Conservation (phyloP, 345 rosid genomes). For the Pelargonium nanum region DNA sequence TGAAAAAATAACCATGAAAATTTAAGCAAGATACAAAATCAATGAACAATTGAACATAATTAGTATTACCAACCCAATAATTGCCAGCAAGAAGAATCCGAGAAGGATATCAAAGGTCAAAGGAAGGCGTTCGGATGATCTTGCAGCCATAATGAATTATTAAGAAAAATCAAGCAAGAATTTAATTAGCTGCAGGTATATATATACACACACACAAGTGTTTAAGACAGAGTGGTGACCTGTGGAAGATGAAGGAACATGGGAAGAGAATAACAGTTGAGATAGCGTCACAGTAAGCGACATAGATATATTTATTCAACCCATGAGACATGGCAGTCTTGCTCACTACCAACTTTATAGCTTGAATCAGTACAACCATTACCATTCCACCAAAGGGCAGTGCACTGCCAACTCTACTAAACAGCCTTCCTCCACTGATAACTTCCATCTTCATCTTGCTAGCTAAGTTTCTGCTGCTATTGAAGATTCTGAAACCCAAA, state of each 20-base stretch:
- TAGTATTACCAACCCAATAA: conserved; percentile 28
- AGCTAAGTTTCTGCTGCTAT: no score
- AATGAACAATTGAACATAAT: no score
- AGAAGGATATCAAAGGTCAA: conserved; percentile 19
- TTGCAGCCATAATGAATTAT: conserved; percentile 5
- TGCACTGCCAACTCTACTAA: background rate
- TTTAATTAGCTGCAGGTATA: background rate
- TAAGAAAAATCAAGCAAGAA: background rate
- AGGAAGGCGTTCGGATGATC: conserved; percentile 20
- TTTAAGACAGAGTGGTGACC: conserved; percentile 12
- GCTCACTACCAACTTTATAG: conserved; percentile 13
- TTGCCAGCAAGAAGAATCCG: conserved; percentile 32
- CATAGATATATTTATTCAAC: conserved; percentile 29
- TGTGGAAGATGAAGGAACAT: conserved; percentile 26
- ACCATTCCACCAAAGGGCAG: background rate
- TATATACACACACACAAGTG: background rate
- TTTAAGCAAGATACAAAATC: background rate
- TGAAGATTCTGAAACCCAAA: no score
- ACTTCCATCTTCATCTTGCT: background rate
- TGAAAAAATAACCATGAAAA: background rate
- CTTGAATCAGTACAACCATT: background rate
- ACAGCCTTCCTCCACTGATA: background rate
- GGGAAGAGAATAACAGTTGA: conserved; percentile 36
- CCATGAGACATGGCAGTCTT: conserved; percentile 43
- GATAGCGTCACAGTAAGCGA: conserved; percentile 32